Evolutionary conservation across 2,329 filamentous ascomycete genomes (phyloP).

Genomic region (Pseudomassariella vexata): DNA sequence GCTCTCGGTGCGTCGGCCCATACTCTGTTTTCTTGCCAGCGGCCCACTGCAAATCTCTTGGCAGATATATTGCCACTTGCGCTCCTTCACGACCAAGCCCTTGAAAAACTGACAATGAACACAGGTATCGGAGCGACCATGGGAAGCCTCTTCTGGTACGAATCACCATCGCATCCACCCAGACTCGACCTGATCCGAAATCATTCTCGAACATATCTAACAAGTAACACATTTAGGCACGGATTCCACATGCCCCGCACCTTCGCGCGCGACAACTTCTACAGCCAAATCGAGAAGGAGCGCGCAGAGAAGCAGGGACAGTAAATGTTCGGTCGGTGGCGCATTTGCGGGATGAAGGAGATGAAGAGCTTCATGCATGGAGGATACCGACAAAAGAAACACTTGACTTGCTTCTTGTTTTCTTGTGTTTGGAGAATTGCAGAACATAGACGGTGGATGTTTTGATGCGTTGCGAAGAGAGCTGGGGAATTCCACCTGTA

Average conservation of each 20-base stretch:
- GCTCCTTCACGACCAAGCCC: no score
- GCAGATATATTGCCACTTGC: no score
- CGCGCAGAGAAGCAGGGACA: constrained; percentile 33
- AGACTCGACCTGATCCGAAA: neutral
- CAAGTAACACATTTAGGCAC: constrained; percentile 46
- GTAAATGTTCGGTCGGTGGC: constrained; percentile 9
- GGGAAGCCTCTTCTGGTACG: constrained; percentile 55
- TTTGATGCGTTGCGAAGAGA: constrained; percentile 2
- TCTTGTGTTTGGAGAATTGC: constrained; percentile 4
- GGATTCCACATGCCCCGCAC: constrained; percentile 58
- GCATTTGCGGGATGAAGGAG: neutral
- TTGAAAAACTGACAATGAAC: constrained; percentile 30
- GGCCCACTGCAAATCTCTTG: neutral
- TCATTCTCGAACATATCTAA: neutral
- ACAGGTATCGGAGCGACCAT: constrained; percentile 48
- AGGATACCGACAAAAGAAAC: neutral
- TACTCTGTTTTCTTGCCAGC: neutral
- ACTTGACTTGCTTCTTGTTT: no score
- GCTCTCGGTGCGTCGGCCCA: constrained; percentile 51
- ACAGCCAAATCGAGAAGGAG: constrained; percentile 52
- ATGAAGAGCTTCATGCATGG: constrained; percentile 4
- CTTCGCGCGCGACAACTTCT: constrained; percentile 51
- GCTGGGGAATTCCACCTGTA: constrained; percentile 6
- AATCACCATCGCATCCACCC: constrained; percentile 1
- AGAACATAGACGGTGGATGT: constrained; percentile 3